Percentiles rank a stretch among this genome's conserved stretches.
These are phyloP conservation scores for Aaosphaeria arxii DNA, from an alignment of 2,329 filamentous ascomycete species.

Conservation along the genomic window DNA sequence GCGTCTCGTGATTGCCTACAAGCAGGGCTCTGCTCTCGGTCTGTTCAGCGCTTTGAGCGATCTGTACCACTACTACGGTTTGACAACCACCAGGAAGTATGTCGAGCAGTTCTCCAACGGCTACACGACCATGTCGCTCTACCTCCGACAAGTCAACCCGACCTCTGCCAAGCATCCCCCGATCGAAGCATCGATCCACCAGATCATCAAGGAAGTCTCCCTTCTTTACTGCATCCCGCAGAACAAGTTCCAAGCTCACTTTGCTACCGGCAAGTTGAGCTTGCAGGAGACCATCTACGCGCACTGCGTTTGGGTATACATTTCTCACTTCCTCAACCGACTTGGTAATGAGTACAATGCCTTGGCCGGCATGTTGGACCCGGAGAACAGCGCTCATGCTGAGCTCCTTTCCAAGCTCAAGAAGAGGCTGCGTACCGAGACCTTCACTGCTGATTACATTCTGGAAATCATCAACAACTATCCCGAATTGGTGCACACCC, in stretches of 20 bases:
- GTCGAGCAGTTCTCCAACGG: constrained; percentile 98
- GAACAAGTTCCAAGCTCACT: constrained; percentile 91
- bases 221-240: constrained; percentile 96
- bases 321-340: constrained; percentile 96
- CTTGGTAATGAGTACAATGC: constrained; percentile 89
- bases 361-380: constrained; percentile 74
- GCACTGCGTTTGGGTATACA: constrained; percentile 96
- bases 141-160: constrained; percentile 66
- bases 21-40: constrained; percentile 84
- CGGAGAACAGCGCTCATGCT: constrained; percentile 77
- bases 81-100: constrained; percentile 95
- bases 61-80: constrained; percentile 96
- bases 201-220: constrained; percentile 98
- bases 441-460: constrained; percentile 97
- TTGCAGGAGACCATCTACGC: constrained; percentile 97
- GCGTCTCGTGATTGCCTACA: constrained; percentile 90
- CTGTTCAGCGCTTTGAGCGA: constrained; percentile 94
- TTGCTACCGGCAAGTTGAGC: constrained; percentile 80
- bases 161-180: constrained; percentile 61
- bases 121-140: constrained; percentile 94
- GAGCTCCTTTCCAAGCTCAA: constrained; percentile 92
- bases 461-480: constrained; percentile 93
- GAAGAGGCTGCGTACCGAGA: constrained; percentile 90
- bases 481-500: constrained; percentile 77
- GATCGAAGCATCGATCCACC: constrained; percentile 92